phyloP scores from a whole-genome alignment of 2,329 filamentous ascomycete genomes.

The Samsoniella hepiali region DNA sequence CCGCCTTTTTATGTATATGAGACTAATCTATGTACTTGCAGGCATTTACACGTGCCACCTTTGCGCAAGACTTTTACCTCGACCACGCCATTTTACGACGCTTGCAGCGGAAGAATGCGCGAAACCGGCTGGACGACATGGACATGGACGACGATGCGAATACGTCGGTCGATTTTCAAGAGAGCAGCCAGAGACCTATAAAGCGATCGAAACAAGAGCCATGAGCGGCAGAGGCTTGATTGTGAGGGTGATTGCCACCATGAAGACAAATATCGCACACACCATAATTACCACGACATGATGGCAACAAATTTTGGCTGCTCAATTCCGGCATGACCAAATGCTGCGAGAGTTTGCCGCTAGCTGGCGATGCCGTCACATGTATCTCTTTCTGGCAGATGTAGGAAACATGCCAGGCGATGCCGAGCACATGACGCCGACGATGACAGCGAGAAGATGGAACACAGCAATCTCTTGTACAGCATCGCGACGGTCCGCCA shows the following conservation, averaged over 20 bases:
- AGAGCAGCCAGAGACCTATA: background rate
- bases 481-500: background rate
- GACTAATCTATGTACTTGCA: constrained; percentile 25
- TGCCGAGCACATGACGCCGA: background rate
- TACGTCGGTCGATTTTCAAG: background rate
- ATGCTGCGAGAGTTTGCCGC: background rate
- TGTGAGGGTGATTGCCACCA: background rate
- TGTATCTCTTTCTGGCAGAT: background rate
- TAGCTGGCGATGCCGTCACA: background rate
- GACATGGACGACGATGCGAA: constrained; percentile 40
- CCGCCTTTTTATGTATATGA: background rate
- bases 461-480: background rate
- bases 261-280: background rate
- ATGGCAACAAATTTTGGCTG: background rate
- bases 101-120: constrained; percentile 52
- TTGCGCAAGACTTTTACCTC: constrained; percentile 49
- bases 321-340: background rate
- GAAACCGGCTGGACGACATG: constrained; percentile 35
- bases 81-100: constrained; percentile 56
- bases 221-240: background rate
- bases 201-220: constrained; percentile 6
- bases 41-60: constrained; percentile 42
- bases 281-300: background rate
- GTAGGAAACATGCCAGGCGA: background rate
- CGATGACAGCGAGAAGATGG: background rate